Evolutionary conservation across 106 monocot genomes (phyloP).

Genomic region (Triglochin maritima): DNA sequence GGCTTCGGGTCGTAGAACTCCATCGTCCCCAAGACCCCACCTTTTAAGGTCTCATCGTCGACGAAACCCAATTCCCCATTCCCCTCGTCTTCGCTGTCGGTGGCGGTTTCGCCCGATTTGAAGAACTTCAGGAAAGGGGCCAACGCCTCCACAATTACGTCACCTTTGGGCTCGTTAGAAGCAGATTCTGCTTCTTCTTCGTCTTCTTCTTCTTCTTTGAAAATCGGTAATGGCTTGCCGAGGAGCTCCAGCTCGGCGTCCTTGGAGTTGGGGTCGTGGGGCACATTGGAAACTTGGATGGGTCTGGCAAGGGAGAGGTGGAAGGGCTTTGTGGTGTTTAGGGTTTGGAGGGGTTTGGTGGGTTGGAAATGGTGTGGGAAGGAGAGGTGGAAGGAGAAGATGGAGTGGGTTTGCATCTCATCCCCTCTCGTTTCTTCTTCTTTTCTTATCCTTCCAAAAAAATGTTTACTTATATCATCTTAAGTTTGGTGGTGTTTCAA

Average conservation of each 20-base stretch:
- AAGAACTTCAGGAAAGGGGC: constrained; percentile 60
- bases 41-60: neutral
- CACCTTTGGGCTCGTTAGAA: constrained; percentile 2
- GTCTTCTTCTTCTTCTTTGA: neutral
- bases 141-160: constrained; percentile 27
- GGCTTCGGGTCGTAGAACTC: constrained; percentile 64
- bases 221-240: constrained; percentile 14
- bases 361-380: neutral
- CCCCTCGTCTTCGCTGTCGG: neutral
- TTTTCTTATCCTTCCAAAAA: neutral
- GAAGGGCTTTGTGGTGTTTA: neutral
- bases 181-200: constrained; percentile 2
- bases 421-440: neutral
- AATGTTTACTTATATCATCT: no score
- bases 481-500: no score
- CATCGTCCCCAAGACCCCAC: constrained; percentile 7
- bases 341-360: neutral
- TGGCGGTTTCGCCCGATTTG: constrained; percentile 9
- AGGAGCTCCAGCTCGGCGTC: constrained; percentile 21
- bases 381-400: constrained; percentile 3
- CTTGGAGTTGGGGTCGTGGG: neutral
- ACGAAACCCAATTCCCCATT: neutral
- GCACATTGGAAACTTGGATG: neutral
- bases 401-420: constrained; percentile 7
- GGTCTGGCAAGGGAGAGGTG: neutral